A percentile compares a stretch with the other conserved stretches of the same genome.
These are phyloP conservation scores for Setaria viridis DNA, from an alignment of 202 grass and related monocot species.

Conservation along the genomic window DNA sequence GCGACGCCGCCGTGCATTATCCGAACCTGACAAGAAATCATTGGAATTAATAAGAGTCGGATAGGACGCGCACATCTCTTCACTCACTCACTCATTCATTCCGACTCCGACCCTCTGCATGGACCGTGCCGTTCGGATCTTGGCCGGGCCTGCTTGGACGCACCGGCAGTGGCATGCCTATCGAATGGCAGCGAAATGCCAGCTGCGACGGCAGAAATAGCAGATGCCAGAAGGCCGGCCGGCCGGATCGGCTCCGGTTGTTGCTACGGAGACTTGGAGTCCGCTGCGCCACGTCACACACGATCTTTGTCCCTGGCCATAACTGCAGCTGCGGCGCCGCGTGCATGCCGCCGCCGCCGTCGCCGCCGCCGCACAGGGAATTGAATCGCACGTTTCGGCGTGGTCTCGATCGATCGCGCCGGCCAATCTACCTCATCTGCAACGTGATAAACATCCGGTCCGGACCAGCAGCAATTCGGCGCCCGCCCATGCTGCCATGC, in stretches of 20 bases:
- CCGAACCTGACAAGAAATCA: neutral
- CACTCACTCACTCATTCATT: neutral
- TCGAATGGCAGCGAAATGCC: constrained; percentile 3
- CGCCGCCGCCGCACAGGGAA: constrained; percentile 11
- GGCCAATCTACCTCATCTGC: neutral
- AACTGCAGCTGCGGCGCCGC: neutral
- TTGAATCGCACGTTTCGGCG: constrained; percentile 21
- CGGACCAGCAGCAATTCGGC: constrained; percentile 9
- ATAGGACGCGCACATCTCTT: neutral
- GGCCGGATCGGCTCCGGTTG: neutral
- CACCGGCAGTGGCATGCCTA: neutral
- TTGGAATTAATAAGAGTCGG: neutral
- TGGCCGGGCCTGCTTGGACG: constrained; percentile 37
- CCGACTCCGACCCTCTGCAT: neutral
- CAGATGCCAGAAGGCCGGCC: constrained; percentile 6
- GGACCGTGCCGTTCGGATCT: constrained; percentile 43
- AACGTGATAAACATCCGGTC: constrained; percentile 6
- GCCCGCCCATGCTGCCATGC: constrained; percentile 44
- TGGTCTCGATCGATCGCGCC: neutral
- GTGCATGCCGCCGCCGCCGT: neutral
- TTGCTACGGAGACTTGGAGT: constrained; percentile 37
- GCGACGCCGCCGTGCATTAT: neutral
- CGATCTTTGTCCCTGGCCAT: constrained; percentile 36
- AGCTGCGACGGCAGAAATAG: neutral
- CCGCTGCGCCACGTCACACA: constrained; percentile 40